Base-by-base conservation (phyloP, 2,329 filamentous ascomycete genomes). In the Phaeosphaeriaceae sp. region DNA sequence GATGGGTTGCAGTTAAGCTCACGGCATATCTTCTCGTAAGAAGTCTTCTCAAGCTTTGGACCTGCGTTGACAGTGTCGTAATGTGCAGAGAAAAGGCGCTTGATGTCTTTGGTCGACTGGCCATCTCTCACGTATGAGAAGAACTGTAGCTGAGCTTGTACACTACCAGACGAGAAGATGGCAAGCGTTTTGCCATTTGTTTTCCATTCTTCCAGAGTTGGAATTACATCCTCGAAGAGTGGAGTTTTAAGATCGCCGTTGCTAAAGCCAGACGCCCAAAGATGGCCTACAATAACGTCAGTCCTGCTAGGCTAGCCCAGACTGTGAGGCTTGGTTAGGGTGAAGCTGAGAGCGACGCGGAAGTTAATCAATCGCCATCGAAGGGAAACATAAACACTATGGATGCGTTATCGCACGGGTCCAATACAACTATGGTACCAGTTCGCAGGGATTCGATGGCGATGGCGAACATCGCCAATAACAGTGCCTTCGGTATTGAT, bases 41-140 rank as follows among this genome's bases (percentile, higher is more conserved):
- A 92, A 17, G 70, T 72, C 32, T 74, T 69, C 61, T 90, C 83
- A 37, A 81, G 83, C 77, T 94, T 94, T 47, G 83, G 80, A 1
- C 90, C 90, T 26, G 90, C 89, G 70, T 90, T 93, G 50, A 89
- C 83, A 3, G 89, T 93, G 71, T 94, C 90, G 67, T 90, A 93
- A 49, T 73, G 68, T 2, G 63, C 67, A 15, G 60, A 59, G 50
- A 75, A 74, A 20, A 74, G 56, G 17, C 64, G 61, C 43, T 70
- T 74, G 29, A 75, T 60, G 41, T 75, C 72, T 51, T 80, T 74
- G 6, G 82, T 72, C 4, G 51, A 61, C 17, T 59, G 44, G 23
- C 67, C 67, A 37, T 67, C 60, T 42, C 66, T 46, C 23, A 79
- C 75, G 63, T 92, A 84, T 52, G 81, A 79, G 73, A 93, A 93